A percentile compares a stretch with the other conserved stretches of the same genome.
phyloP scores from a whole-genome alignment of 768 basidiomycete genomes.

The Boletus rubescentipes region DNA sequence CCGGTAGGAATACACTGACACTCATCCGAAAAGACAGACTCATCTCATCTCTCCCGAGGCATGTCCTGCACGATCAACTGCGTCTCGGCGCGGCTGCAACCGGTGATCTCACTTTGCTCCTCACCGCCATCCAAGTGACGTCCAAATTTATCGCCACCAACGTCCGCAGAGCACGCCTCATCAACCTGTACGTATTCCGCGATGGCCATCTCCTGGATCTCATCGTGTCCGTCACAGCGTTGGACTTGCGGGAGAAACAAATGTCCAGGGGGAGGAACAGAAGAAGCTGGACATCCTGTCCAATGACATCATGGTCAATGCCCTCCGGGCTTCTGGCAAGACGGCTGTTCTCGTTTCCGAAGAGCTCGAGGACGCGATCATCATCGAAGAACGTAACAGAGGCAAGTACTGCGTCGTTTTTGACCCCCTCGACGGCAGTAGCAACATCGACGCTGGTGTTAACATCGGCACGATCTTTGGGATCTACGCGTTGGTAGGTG shows the following conservation, averaged over 20 bases:
- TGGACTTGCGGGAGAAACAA: constrained; percentile 93
- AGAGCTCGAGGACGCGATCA: constrained; percentile 89
- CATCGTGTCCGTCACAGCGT: constrained; percentile 52
- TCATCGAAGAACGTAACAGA: constrained; percentile 77
- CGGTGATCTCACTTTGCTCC: constrained; percentile 90
- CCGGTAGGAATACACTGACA: constrained; percentile 49
- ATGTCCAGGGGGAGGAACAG: constrained; percentile 98
- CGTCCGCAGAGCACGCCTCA: constrained; percentile 93
- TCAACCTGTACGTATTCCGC: constrained; percentile 77
- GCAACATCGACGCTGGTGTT: constrained; percentile 98
- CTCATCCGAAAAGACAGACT: neutral
- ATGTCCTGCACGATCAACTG: constrained; percentile 85
- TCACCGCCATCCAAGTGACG: constrained; percentile 94
- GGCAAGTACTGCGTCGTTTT: constrained; percentile 98
- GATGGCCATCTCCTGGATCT: neutral
- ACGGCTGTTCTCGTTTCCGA: constrained; percentile 96
- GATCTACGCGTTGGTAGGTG: constrained; percentile 84
- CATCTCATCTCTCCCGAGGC: constrained; percentile 43
- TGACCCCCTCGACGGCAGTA: constrained; percentile 94
- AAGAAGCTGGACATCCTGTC: constrained; percentile 98
- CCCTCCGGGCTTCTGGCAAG: constrained; percentile 94
- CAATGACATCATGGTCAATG: constrained; percentile 99
- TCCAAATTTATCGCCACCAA: constrained; percentile 98
- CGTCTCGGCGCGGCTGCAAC: constrained; percentile 80
- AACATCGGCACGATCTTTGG: constrained; percentile 99